phyloP scores from a whole-genome alignment of 2,329 filamentous ascomycete genomes.

The Aspergillus aculeatinus region DNA sequence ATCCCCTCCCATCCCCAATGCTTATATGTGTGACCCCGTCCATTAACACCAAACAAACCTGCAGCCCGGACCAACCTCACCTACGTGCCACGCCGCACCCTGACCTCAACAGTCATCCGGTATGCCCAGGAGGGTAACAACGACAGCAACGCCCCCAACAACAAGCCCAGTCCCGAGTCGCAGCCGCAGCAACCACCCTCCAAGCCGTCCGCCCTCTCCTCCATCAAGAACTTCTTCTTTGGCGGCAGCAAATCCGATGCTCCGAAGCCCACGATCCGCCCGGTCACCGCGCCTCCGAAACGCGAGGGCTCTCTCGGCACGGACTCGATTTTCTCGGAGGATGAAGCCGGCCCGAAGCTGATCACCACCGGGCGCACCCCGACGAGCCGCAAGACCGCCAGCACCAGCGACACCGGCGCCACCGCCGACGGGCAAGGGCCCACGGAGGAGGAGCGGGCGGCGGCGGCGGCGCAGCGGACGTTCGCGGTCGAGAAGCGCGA shows the following conservation, averaged over 20 bases:
- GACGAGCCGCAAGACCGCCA: slow-evolving; percentile 18
- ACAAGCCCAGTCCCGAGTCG: slow-evolving; percentile 14
- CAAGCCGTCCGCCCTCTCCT: slow-evolving; percentile 29
- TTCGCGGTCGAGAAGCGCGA: slow-evolving; percentile 42
- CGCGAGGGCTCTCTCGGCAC: slow-evolving; percentile 37
- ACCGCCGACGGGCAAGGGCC: slow-evolving; percentile 12
- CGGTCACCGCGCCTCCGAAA: slow-evolving; percentile 30
- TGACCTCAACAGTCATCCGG: slow-evolving; percentile 33
- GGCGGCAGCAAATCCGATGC: slow-evolving; percentile 23
- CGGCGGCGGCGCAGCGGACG: slow-evolving; percentile 13
- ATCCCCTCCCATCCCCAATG: background rate
- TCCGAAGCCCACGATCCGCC: slow-evolving; percentile 30
- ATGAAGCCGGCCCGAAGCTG: slow-evolving; percentile 27
- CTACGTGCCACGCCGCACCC: slow-evolving; percentile 38
- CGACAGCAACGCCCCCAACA: slow-evolving; percentile 14
- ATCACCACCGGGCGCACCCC: slow-evolving; percentile 28
- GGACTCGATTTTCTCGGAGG: slow-evolving; percentile 46
- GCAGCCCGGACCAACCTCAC: slow-evolving; percentile 34
- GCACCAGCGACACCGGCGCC: no score
- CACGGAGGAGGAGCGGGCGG: slow-evolving; percentile 15
- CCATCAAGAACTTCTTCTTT: slow-evolving; percentile 37
- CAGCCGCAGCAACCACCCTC: slow-evolving; percentile 5
- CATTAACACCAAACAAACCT: background rate
- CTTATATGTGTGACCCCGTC: background rate
- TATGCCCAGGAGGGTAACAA: slow-evolving; percentile 31